Evolutionary conservation across 768 basidiomycete genomes (phyloP), one percentile per base, ranked within the genome.

Genomic region (Mycena latifolia): DNA sequence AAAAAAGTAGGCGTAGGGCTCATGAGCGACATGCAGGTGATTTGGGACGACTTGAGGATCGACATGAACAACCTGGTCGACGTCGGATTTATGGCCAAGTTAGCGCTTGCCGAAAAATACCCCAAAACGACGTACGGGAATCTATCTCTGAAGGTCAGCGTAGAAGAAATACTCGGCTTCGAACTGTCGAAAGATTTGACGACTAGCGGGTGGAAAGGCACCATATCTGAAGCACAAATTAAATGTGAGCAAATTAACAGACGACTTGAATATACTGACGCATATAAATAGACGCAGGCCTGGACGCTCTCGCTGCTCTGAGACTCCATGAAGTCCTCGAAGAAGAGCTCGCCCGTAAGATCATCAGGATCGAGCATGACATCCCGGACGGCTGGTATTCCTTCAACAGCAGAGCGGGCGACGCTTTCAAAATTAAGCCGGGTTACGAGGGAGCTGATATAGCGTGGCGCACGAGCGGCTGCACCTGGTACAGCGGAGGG

Each of bases 61-160:
- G 41, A 56, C 1, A 45, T 56, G 41, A 20, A 10, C 1, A 29
- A 45, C 25, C 18, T 56, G n/a, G 55, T 45, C 1, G 55, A 56
- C 18, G 55, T 45, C 18, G 55, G 55, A 0, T 20, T 56, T 27
- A 56, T 56, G 55, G 55, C 55, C 1, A 56, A 22, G 10, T 28
- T 56, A 2, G 6, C 22, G 3, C 14, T 56, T 5, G 27, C 43
- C 1, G 55, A 56, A 11, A 43, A 22, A 31, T 45, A 45, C 28
- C 41, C 41, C 25, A 56, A 45, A 8, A 17, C 12, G 18, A 28
- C 12, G 7, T 56, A 45, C 18, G 17, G 20, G 1, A 45, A 45
- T 5, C 17, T 56, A 4, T 12, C 27, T 0, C 27, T 56, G n/a
- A n/a, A n/a, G n/a, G n/a, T n/a, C n/a, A n/a, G n/a, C n/a, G n/a